Evolutionary conservation across 257 asterid genomes (phyloP).

Genomic region (Henckelia pumila): DNA sequence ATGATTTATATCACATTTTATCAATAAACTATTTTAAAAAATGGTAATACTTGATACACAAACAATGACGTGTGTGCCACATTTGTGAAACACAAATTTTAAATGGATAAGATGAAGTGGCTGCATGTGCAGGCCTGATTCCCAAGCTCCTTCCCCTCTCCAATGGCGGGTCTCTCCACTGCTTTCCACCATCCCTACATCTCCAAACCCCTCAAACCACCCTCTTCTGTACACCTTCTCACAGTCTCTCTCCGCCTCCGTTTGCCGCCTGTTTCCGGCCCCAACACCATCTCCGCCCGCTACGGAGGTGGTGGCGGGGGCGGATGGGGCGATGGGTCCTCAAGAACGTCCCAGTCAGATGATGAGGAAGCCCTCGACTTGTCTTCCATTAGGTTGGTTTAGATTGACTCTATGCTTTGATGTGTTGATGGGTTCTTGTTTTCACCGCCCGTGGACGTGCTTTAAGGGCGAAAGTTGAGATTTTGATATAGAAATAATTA

Average conservation of each 20-base stretch:
- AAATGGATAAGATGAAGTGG: slow-evolving; percentile 37
- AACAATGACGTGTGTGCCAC: too few relatives aligned
- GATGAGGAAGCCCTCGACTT: slow-evolving; percentile 76
- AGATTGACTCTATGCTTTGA: not conserved
- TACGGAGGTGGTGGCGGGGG: slow-evolving; percentile 60
- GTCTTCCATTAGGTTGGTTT: slow-evolving; percentile 56
- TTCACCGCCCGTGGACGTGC: too few relatives aligned
- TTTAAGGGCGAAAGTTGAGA: too few relatives aligned
- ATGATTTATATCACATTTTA: too few relatives aligned
- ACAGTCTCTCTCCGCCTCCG: slow-evolving; percentile 36
- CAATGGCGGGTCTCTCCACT: slow-evolving; percentile 87
- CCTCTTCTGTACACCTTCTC: slow-evolving; percentile 32
- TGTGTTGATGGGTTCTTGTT: not conserved
- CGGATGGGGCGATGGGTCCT: slow-evolving; percentile 36
- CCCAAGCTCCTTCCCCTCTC: slow-evolving; percentile 16
- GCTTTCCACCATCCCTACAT: slow-evolving; percentile 51
- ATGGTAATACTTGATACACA: too few relatives aligned
- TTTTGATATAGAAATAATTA: not conserved
- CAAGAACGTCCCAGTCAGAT: slow-evolving; percentile 37
- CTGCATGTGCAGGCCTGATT: slow-evolving; percentile 28
- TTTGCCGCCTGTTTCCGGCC: slow-evolving; percentile 32
- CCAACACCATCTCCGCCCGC: slow-evolving; percentile 52
- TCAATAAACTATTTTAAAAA: too few relatives aligned
- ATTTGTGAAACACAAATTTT: not conserved
- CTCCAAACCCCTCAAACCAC: slow-evolving; percentile 34